phyloP scores from a whole-genome alignment of 768 basidiomycete species.

The Boletus fagicola region DNA sequence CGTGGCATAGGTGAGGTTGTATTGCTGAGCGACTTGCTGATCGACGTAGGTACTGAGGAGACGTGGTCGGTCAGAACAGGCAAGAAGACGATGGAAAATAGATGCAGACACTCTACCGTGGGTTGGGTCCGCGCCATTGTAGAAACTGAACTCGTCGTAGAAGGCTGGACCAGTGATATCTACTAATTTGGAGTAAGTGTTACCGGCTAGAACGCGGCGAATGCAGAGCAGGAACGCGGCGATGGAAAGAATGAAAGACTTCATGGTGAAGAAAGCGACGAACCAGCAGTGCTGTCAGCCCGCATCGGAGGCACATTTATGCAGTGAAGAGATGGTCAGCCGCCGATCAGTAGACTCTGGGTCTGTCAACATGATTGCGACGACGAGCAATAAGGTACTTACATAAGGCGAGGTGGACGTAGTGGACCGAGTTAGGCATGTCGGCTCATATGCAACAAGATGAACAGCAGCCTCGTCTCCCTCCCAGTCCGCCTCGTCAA shows the following conservation, averaged over 20 bases:
- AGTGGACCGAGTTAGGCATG: background rate
- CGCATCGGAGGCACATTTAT: background rate
- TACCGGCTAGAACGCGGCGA: background rate
- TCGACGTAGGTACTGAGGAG: conserved; percentile 28
- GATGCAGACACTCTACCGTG: conserved; percentile 60
- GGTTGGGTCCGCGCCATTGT: conserved; percentile 58
- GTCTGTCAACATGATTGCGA: too few relatives aligned
- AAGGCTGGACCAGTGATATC: conserved; percentile 50
- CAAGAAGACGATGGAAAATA: background rate
- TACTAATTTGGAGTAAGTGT: conserved; percentile 28
- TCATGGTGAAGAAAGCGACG: conserved; percentile 12
- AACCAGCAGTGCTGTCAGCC: conserved; percentile 4
- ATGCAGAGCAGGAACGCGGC: background rate
- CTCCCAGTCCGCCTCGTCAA: conserved; percentile 64
- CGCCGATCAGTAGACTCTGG: background rate
- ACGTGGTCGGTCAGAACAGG: background rate
- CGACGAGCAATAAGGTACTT: too few relatives aligned
- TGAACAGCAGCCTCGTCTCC: conserved; percentile 40
- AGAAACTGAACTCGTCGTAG: conserved; percentile 45
- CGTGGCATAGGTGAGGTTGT: conserved; percentile 34
- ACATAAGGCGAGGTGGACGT: conserved; percentile 9
- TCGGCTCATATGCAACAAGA: background rate
- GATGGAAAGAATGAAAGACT: background rate
- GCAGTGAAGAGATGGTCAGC: conserved; percentile 1
- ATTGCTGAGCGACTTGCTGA: conserved; percentile 18